Evolutionary conservation across 257 asterid genomes (phyloP), one percentile per base, ranked within the genome.

Genomic region (Solanum virginianum): DNA sequence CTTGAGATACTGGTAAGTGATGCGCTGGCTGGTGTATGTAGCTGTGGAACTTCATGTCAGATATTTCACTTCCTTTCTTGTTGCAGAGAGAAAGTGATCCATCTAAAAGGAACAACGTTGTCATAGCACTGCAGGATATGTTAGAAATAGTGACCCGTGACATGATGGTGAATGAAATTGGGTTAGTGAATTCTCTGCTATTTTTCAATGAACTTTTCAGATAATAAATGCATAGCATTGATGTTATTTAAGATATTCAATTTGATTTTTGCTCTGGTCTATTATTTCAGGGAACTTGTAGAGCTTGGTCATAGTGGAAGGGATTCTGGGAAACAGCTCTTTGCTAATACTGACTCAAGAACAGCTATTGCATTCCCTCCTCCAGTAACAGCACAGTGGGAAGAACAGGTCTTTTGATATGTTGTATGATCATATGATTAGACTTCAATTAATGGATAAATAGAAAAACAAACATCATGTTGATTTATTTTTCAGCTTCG

Each of bases 81-180:
- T 53, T 89, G 90, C 97, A 97, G 99, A 94, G 90, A 91, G 94
- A 91, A 63, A 89, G 90, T 45, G 93, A 97, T 81, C 95, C 96
- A 79, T 87, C 97, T 89, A 90, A 88, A 93, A 93, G 91, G 92
- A 94, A 92, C 70, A 88, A 86, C 54, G 97, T 95, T 88, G 99
- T 97, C 86, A 86, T 97, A 81, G 87, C 93, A 89, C 92, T 97
- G 88, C 99, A 97, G 89, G 99, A 97, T 91, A 95, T 97, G 96
- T 81, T 95, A 85, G 98, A 97, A 90, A 91, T 97, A 59, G 95
- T 95, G 83, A 94, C 97, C 85, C 95, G 95, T 51, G 99, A 97
- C 88, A 97, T 97, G 96, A 94, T 97, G 97, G 94, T 91, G 87
- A 94, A 90, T 63, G 98, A 97, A 90, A 93, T 85, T 85, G 93